Base-by-base conservation (phyloP, 176 grass and related monocot species). In the Otatea glauca region DNA sequence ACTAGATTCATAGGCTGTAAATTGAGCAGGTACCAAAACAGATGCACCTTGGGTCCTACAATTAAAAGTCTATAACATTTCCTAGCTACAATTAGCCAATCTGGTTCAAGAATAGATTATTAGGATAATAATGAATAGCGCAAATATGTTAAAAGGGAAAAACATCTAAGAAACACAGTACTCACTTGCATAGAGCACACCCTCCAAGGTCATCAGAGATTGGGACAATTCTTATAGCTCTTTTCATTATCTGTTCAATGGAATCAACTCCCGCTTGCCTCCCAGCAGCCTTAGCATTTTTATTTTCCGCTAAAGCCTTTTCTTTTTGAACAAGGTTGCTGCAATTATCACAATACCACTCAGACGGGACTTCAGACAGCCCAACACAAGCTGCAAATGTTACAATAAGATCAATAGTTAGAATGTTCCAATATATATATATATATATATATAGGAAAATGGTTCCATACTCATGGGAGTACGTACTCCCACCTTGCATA, bases 271-370 rank as follows among this genome's bases (percentile, higher is more conserved):
- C 96, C 25, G 91, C 93, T 82, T 93, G 89, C 86, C 96, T 93
- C 63, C 96, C 96, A 81, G 96, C 96, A 87, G 96, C 96, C 82
- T 92, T 94, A 35, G 96, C 96, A 86, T 98, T 98, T 80, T 98
- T 92, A 77, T 98, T 98, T 69, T 35, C 65, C 49, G 96, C 91
- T 53, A 98, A 85, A 90, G 76, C 83, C 73, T 91, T 95, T 58
- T 98, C 93, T 85, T 92, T 98, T 65, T 91, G 91, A 72, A 92
- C 87, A 65, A 93, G 96, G 78, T 82, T 92, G 25, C 69, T 84
- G 65, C 93, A 98, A 86, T 92, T 95, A 78, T 92, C 93, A 86
- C 96, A 98, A 87, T 89, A 90, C 96, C 93, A 98, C 59, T 98
- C 88, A 32, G 59, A 89, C 9, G 96, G 93, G 55, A 80, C 70